Conservation (phyloP, 139 green algal genomes). For the Volvox africanus region DNA sequence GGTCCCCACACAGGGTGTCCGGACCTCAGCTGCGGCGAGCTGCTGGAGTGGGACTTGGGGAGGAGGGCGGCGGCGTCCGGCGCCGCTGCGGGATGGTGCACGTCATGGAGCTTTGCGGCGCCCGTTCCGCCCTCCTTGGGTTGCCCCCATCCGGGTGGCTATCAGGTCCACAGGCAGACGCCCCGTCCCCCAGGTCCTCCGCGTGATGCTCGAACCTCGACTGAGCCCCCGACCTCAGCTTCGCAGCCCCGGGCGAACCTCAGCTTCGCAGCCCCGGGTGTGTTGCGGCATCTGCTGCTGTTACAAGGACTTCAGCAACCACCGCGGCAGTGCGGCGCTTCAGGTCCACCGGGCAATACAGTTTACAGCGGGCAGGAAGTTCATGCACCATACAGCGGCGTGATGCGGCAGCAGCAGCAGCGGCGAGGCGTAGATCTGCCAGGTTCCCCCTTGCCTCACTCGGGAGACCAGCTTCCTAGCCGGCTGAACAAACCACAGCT, state of each 20-base stretch:
- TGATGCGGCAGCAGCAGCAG: background rate
- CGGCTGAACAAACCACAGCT: background rate
- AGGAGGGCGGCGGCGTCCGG: background rate
- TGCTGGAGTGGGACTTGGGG: conserved; percentile 18
- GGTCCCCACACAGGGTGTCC: background rate
- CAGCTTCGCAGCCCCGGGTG: background rate
- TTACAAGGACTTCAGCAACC: background rate
- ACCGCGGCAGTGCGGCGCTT: too few relatives aligned
- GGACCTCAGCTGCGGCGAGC: conserved; percentile 15
- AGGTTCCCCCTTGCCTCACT: too few relatives aligned
- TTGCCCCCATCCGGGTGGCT: background rate
- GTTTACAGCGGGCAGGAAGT: background rate
- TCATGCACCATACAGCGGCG: background rate
- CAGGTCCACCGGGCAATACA: too few relatives aligned
- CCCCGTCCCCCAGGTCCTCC: background rate
- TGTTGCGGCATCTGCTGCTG: background rate
- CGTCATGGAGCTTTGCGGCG: too few relatives aligned
- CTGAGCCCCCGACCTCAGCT: background rate
- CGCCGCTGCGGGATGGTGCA: background rate
- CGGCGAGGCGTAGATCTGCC: too few relatives aligned
- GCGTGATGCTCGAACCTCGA: background rate
- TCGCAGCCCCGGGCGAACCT: background rate
- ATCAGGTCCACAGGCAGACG: background rate
- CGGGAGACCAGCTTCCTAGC: background rate
- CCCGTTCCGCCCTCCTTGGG: too few relatives aligned